Conservation (phyloP, 2,329 filamentous ascomycete species). For the Fusarium piperis region DNA sequence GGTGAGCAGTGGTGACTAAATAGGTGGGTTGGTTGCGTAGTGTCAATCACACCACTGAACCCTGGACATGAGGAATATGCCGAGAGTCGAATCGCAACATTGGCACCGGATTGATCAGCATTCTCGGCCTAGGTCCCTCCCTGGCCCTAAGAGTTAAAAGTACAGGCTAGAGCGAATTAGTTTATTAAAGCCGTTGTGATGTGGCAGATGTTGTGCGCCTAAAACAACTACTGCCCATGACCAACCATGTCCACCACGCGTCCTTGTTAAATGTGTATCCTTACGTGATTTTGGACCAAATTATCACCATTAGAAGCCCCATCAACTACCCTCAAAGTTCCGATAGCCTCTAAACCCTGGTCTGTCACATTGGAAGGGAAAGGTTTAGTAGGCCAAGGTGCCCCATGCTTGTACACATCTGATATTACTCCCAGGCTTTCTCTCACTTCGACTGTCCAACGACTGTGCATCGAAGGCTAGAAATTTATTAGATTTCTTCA, state of each 20-base stretch:
- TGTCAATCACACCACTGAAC: constrained; percentile 2
- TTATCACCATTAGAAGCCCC: not conserved
- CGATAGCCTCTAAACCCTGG: not conserved
- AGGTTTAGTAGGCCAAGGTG: not conserved
- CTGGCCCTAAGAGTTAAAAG: not conserved
- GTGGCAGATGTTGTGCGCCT: not conserved
- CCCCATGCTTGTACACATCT: not conserved
- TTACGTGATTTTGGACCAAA: not conserved
- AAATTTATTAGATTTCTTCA: not conserved
- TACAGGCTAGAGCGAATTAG: not conserved
- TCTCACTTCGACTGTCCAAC: not conserved
- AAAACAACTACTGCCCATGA: not conserved
- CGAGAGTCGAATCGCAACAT: not conserved
- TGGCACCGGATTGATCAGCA: not conserved
- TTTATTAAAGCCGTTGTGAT: not conserved
- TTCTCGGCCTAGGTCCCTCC: not conserved
- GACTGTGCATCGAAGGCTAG: not conserved
- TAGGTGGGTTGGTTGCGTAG: not conserved
- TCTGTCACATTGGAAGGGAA: not conserved
- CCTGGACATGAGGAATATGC: constrained; percentile 5
- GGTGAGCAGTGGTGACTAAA: not conserved
- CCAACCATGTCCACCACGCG: not conserved
- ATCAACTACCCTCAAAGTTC: not conserved
- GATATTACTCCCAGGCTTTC: not conserved
- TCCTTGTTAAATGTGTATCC: not conserved